Evolutionary conservation across 805 yeast species (phyloP).

Genomic region (Hermanozyma aechmeae): DNA sequence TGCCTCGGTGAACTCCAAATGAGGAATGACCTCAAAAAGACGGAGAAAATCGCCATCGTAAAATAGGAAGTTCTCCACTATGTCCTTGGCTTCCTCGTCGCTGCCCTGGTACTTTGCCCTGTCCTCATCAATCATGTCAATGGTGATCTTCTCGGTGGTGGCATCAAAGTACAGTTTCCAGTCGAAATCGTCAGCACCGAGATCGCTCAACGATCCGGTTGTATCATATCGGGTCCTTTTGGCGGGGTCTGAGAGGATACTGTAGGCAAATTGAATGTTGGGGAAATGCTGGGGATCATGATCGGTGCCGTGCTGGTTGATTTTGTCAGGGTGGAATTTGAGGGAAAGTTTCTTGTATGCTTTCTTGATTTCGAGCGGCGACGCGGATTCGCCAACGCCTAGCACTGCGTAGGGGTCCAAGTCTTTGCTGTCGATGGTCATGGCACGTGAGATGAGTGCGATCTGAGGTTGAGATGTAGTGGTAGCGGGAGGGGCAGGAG

Average conservation of each 20-base stretch:
- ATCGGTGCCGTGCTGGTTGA: constrained; percentile 14
- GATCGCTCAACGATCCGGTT: constrained; percentile 53
- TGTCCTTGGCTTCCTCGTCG: constrained; percentile 52
- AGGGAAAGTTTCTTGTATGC: constrained; percentile 24
- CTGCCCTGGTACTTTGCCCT: constrained; percentile 51
- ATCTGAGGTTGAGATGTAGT: too few relatives aligned
- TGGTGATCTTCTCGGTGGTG: constrained; percentile 41
- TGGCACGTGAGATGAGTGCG: too few relatives aligned
- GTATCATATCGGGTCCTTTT: constrained; percentile 52
- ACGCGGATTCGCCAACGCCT: constrained; percentile 27
- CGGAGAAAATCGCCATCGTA: constrained; percentile 60
- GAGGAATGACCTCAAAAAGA: constrained; percentile 70
- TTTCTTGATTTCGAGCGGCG: constrained; percentile 51
- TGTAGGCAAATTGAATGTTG: constrained; percentile 65
- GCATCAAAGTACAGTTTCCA: constrained; percentile 51
- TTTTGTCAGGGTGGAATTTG: constrained; percentile 19
- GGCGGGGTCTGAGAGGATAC: constrained; percentile 50
- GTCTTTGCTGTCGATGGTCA: too few relatives aligned
- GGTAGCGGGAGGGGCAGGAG: too few relatives aligned
- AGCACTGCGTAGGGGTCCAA: constrained; percentile 56
- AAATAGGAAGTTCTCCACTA: constrained; percentile 47
- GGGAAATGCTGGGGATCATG: constrained; percentile 37
- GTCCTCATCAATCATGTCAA: constrained; percentile 66
- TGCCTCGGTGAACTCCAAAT: constrained; percentile 48
- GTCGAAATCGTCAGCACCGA: constrained; percentile 29